Conservation (phyloP, 2,329 filamentous ascomycete species). For the Calonectria pseudoturangicola region DNA sequence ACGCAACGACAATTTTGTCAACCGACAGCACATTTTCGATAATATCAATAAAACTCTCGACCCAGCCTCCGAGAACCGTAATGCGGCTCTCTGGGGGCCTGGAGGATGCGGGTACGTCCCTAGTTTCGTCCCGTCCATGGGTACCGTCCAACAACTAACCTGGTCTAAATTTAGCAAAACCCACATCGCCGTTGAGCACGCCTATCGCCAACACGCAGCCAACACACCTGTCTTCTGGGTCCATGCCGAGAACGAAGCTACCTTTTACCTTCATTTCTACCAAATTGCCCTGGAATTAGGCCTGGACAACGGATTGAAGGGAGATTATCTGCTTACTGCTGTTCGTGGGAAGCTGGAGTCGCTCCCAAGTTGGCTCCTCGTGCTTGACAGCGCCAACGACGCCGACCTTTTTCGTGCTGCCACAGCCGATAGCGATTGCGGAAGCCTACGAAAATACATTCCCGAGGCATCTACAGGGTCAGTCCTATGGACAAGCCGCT, state of each 20-base stretch:
- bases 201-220: background rate
- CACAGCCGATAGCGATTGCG: background rate
- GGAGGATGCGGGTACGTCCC: slow-evolving; percentile 7
- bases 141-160: slow-evolving; percentile 5
- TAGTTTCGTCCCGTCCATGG: background rate
- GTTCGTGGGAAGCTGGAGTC: slow-evolving; percentile 9
- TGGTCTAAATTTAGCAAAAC: background rate
- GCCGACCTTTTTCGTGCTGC: background rate
- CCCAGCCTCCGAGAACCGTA: background rate
- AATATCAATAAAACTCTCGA: background rate
- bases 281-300: slow-evolving; percentile 2
- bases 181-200: slow-evolving; percentile 6
- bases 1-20: background rate
- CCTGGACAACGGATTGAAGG: slow-evolving; percentile 1
- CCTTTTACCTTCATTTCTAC: background rate
- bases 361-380: slow-evolving; percentile 1
- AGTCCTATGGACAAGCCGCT: slow-evolving; percentile 6
- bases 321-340: background rate
- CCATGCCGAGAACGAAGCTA: slow-evolving; percentile 4
- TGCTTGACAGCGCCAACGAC: slow-evolving; percentile 6
- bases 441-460: background rate
- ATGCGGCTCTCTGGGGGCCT: slow-evolving; percentile 1
- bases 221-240: slow-evolving; percentile 1
- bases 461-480: background rate
- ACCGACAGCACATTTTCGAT: background rate